Conservation (phyloP, 108 stramenopile genomes). For the Ochromonas danica region DNA sequence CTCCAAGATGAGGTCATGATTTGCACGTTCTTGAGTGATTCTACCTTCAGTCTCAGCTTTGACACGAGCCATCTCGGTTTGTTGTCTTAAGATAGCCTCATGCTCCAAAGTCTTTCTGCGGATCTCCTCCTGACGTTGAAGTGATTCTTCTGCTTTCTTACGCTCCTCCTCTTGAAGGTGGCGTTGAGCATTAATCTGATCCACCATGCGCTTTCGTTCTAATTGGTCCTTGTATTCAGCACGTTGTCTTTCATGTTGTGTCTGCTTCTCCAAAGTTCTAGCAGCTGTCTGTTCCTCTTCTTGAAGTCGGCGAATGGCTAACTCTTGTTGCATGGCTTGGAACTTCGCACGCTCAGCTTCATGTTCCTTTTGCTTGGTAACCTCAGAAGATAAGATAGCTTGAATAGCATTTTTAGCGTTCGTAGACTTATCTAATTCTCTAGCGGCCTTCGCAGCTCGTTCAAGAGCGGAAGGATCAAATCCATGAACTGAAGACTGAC, state of each 20-base stretch:
- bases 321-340: slow-evolving; percentile 28
- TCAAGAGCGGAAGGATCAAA: slow-evolving; percentile 91
- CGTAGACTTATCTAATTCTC: slow-evolving; percentile 72
- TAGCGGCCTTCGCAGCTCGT: slow-evolving; percentile 85
- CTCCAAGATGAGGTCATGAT: slow-evolving; percentile 90
- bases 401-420: slow-evolving; percentile 79
- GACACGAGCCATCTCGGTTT: slow-evolving; percentile 79
- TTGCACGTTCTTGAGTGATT: slow-evolving; percentile 87
- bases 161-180: slow-evolving; percentile 94
- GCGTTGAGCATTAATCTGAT: slow-evolving; percentile 88
- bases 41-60: slow-evolving; percentile 89
- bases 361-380: slow-evolving; percentile 74
- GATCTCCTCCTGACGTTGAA: slow-evolving; percentile 87
- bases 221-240: slow-evolving; percentile 87
- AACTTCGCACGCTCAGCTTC: slow-evolving; percentile 22
- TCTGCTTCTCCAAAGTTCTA: slow-evolving; percentile 86
- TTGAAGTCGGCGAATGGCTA: slow-evolving; percentile 60
- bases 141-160: slow-evolving; percentile 92
- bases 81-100: slow-evolving; percentile 75
- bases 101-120: slow-evolving; percentile 93
- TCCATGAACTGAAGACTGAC: slow-evolving; percentile 48
- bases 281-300: slow-evolving; percentile 87
- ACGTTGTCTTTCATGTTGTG: slow-evolving; percentile 82
- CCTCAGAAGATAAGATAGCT: slow-evolving; percentile 85
- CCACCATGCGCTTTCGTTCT: slow-evolving; percentile 92